Base-by-base conservation (phyloP, 2,329 filamentous ascomycete species). In the Harringtonia lauricola region DNA sequence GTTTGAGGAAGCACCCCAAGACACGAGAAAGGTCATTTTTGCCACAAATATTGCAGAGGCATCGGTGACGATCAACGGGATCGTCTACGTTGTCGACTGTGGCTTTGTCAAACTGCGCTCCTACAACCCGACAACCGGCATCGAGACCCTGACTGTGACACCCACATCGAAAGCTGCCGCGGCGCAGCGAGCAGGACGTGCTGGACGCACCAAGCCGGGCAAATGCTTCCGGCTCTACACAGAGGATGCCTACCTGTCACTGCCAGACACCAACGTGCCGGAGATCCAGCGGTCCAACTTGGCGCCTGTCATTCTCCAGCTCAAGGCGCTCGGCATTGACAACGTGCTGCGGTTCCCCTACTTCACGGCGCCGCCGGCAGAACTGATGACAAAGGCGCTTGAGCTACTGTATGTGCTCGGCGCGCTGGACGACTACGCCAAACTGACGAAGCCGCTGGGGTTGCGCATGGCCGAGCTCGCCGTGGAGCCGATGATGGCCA, bases 31-130 rank as follows among this genome's bases (percentile, higher is more conserved):
- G 58, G 84, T 95, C 33, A 85, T 98, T 30, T 81, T 95, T 51
- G 83, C 86, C 4, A 96, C 92, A 46, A 96, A 96, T 58, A 95
- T 96, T 51, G 88, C 92, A 13, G 92, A 98, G 66, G 90, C 92
- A 5, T 95, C 87, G 2, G 83, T 98, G 36, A 96, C 92, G 15
- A 94, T 96, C 44, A 82, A 92, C 42, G 88, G 87, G 3, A 89
- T 96, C 47, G 81, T 88, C 43, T 94, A 86, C 56, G 90, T 98
- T 7, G 68, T 96, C 40, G 92, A 98, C 60, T 81, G 78, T 42
- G 92, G 92, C 1, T 95, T 86, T 57, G 88, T 94, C 51, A 96
- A 96, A 60, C 68, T 95, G 18, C 79, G 88, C 33, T 83, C 85
- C 8, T 96, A 87, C 63, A 83, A 94, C 52, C 86, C 90, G 0